These are phyloP conservation scores for Ceratocystis variospora DNA, from an alignment of 2,329 filamentous ascomycete genomes.

Conservation along the genomic window DNA sequence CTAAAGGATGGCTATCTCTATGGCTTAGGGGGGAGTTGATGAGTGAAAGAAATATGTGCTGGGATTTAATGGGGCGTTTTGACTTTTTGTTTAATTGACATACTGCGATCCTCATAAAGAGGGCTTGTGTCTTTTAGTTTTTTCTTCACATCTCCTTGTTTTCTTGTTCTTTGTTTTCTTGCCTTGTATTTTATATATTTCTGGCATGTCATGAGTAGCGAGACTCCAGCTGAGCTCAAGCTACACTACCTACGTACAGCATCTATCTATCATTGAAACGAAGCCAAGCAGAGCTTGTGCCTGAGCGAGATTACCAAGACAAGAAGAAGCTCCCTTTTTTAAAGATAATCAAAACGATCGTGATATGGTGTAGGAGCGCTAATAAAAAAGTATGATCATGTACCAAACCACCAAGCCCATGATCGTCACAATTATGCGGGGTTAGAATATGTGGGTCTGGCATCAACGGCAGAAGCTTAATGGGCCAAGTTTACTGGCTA, in stretches of 20 bases:
- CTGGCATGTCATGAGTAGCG: not conserved
- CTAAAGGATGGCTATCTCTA: not conserved
- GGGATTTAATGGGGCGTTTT: conserved; percentile 18
- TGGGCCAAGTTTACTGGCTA: not conserved
- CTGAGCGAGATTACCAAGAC: not conserved
- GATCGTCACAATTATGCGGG: no score
- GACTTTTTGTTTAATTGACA: conserved; percentile 13
- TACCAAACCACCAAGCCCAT: no score
- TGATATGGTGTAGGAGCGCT: no score
- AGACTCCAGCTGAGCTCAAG: not conserved
- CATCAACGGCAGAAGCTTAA: no score
- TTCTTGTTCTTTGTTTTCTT: not conserved
- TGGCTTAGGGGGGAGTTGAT: conserved; percentile 10
- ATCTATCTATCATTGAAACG: not conserved
- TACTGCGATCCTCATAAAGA: conserved; percentile 1
- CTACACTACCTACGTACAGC: not conserved
- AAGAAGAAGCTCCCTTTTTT: not conserved
- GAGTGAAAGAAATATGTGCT: conserved; percentile 14
- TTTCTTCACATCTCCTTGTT: not conserved
- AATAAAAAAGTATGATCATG: no score
- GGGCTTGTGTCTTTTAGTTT: conserved; percentile 6
- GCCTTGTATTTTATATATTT: conserved; percentile 13
- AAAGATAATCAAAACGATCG: no score
- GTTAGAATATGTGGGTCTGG: no score
- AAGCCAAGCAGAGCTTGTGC: not conserved